Evolutionary conservation across 108 stramenopile genomes (phyloP).

Genomic region (Epithemia pelagica): DNA sequence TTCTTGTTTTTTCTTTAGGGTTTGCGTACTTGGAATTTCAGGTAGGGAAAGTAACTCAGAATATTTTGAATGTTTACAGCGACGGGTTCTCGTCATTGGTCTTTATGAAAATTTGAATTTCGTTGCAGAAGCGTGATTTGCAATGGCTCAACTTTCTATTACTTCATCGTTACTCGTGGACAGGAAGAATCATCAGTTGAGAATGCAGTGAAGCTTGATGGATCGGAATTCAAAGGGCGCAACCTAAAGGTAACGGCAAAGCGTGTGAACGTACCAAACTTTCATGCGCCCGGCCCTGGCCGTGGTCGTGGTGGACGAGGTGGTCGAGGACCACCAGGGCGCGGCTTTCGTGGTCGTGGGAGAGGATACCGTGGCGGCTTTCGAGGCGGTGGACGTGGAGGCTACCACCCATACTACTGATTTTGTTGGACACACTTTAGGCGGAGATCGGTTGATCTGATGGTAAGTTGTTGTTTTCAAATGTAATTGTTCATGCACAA

Average conservation of each 20-base stretch:
- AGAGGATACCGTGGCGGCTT: conserved; percentile 17
- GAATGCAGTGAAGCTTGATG: conserved; percentile 89
- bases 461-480: neutral
- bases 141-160: too few species aligned
- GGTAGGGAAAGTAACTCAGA: conserved; percentile 32
- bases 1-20: conserved; percentile 21
- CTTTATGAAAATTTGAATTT: too few species aligned
- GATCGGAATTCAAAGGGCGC: conserved; percentile 89
- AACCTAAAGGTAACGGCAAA: conserved; percentile 87
- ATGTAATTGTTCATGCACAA: too few species aligned
- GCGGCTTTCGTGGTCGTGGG: conserved; percentile 31
- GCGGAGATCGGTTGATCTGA: too few species aligned
- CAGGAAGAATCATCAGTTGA: conserved; percentile 84
- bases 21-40: conserved; percentile 80
- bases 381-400: conserved; percentile 28
- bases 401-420: conserved; percentile 51
- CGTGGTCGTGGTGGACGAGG: conserved; percentile 22
- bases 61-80: neutral
- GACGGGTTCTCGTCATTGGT: neutral
- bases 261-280: conserved; percentile 73
- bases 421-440: neutral
- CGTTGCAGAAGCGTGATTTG: too few species aligned
- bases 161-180: too few species aligned
- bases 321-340: conserved; percentile 11
- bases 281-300: conserved; percentile 18